Evolutionary conservation across 805 yeast genomes (phyloP), one percentile per base, ranked within the genome.

Genomic region (Candida ipomoeae): DNA sequence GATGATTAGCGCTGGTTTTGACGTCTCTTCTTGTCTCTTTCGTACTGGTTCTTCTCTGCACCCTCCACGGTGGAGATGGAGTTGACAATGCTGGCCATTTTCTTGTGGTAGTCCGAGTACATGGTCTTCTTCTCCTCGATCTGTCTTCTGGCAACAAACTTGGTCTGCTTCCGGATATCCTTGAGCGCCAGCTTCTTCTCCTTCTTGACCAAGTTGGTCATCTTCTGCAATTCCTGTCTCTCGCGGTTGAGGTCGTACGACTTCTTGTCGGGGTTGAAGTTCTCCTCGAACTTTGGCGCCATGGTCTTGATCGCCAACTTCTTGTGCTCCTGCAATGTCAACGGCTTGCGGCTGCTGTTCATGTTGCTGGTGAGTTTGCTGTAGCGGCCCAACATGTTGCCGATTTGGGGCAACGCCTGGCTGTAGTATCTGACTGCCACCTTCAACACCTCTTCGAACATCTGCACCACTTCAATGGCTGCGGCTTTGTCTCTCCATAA

Each of bases 31-130:
- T 82, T 87, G 63, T 91, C 97, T 53, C 90, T 79, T 64, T 90
- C 97, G 68, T 92, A 92, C 59, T 84, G 84, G 66, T 94, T 91
- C 77, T 89, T 87, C 64, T 89, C 97, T 5, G 94, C 88, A 63
- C 98, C 98, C 75, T 92, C 97, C 60, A 86, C 90, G 4, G 97
- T 90, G 55, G 87, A 87, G 62, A 94, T 89, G 49, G 91, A 81
- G 60, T 91, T 87, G 65, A 86, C 83, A 64, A 94, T 85, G 58
- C 80, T 80, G 40, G 95, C 87, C 89, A 94, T 88, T 76, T 89
- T 91, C 58, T 83, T 78, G 67, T 94, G 98, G 67, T 94, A 94
- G 8, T 80, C 91, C 39, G 79, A 79, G 61, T 89, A 84, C 61
- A 81, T 82, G 49, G 75, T 72, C 69, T 88, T 87, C 80, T 89